Percentiles rank a stretch among this genome's conserved stretches.
These are phyloP conservation scores for Polyplosphaeria fusca DNA, from an alignment of 495 filamentous ascomycete genomes.

Conservation along the genomic window DNA sequence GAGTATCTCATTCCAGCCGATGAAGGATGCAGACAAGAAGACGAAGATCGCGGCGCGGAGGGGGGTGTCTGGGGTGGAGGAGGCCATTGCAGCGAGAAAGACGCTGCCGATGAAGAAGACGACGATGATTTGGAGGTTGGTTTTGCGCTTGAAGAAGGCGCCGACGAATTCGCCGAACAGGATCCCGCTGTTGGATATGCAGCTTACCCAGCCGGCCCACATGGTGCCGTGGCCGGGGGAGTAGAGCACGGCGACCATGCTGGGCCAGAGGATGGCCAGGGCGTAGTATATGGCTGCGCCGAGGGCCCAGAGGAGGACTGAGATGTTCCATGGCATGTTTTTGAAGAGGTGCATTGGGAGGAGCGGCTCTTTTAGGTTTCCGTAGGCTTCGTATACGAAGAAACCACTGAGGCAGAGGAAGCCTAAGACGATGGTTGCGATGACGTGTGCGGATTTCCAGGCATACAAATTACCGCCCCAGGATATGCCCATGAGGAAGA, in stretches of 20 bases:
- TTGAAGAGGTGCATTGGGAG: constrained; percentile 28
- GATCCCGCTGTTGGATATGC: constrained; percentile 21
- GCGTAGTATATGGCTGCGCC: constrained; percentile 32
- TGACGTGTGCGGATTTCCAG: constrained; percentile 44
- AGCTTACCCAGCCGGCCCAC: constrained; percentile 27
- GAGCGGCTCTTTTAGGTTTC: constrained; percentile 26
- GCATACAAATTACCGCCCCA: constrained; percentile 46
- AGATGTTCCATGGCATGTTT: constrained; percentile 25
- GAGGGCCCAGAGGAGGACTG: constrained; percentile 22
- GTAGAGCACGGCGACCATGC: constrained; percentile 27
- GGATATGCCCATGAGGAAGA: constrained; percentile 44
- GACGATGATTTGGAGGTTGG: constrained; percentile 17
- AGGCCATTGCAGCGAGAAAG: constrained; percentile 24
- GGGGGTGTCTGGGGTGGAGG: constrained; percentile 22
- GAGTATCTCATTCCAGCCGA: constrained; percentile 30
- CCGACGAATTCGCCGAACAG: constrained; percentile 20
- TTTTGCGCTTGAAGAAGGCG: constrained; percentile 16
- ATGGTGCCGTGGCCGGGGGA: constrained; percentile 14
- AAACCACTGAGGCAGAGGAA: constrained; percentile 41
- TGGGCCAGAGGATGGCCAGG: constrained; percentile 29
- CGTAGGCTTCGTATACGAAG: constrained; percentile 41
- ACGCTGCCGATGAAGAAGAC: constrained; percentile 24
- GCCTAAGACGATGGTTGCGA: constrained; percentile 44
- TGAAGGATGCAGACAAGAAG: constrained; percentile 28
- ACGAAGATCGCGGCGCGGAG: constrained; percentile 26